Percentiles rank a stretch among this genome's conserved stretches.
phyloP scores from a whole-genome alignment of 2,329 filamentous ascomycete species.

The Magnaporthiopsis incrustans region DNA sequence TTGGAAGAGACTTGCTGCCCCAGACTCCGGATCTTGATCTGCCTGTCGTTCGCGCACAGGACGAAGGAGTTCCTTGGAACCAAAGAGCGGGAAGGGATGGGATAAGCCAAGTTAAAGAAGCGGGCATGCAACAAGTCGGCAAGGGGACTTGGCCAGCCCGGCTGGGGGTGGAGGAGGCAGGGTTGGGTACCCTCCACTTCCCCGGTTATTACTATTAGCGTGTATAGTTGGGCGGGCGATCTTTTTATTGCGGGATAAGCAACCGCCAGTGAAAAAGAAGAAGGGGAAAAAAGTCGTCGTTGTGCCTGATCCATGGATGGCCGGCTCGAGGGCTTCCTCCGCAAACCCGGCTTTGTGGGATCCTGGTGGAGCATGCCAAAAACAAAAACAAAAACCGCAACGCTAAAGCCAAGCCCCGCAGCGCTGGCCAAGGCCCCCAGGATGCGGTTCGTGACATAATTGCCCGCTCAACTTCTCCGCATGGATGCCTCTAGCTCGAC shows the following conservation, averaged over 20 bases:
- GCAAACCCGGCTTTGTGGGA: background rate
- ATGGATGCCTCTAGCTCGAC: too few relatives aligned
- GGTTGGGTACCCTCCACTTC: background rate
- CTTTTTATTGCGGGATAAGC: background rate
- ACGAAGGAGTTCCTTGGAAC: background rate
- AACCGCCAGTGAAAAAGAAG: background rate
- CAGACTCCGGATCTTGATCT: background rate
- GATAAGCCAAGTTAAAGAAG: background rate
- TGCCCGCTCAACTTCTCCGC: background rate
- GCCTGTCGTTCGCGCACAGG: too few relatives aligned
- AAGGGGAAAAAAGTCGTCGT: background rate
- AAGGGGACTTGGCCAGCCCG: background rate
- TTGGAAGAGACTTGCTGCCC: background rate
- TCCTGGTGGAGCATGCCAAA: background rate
- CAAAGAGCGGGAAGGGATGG: background rate
- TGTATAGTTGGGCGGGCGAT: too few relatives aligned
- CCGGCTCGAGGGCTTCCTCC: too few relatives aligned
- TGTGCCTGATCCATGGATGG: background rate
- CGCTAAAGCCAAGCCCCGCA: background rate
- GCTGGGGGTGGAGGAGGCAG: background rate
- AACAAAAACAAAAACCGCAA: background rate
- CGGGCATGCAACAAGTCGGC: background rate
- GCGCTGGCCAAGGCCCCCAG: background rate
- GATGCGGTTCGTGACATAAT: background rate
- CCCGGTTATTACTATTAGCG: background rate